Evolutionary conservation across 345 rosid genomes (phyloP).

Genomic region (Cochlearia excelsa): DNA sequence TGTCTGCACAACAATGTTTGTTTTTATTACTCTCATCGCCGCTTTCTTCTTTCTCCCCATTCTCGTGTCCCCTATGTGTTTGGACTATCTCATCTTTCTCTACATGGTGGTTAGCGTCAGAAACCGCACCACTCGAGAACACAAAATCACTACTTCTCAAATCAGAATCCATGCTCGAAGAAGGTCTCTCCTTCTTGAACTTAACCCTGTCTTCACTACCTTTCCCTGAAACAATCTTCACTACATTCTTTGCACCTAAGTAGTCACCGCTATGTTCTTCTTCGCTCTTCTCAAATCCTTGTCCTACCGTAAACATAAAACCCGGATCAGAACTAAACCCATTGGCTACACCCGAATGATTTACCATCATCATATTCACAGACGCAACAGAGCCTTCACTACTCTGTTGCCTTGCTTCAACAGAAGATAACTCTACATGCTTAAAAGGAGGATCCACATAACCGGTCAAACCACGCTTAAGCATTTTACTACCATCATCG

Average conservation of each 20-base stretch:
- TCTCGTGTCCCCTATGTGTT: constrained; percentile 43
- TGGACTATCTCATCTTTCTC: constrained; percentile 46
- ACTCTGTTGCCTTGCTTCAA: constrained; percentile 41
- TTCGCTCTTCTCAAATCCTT: constrained; percentile 61
- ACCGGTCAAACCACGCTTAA: constrained; percentile 66
- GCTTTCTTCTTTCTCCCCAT: constrained; percentile 36
- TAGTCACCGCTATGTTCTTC: constrained; percentile 69
- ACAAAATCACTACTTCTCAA: constrained; percentile 79
- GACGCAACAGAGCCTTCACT: constrained; percentile 55
- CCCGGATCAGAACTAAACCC: constrained; percentile 49
- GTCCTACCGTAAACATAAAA: constrained; percentile 49
- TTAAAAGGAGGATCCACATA: constrained; percentile 44
- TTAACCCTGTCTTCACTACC: constrained; percentile 70
- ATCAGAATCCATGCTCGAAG: constrained; percentile 83
- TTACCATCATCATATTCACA: constrained; percentile 32
- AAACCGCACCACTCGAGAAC: constrained; percentile 53
- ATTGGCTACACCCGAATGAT: constrained; percentile 27
- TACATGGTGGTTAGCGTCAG: constrained; percentile 45
- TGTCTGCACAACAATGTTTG: constrained; percentile 35
- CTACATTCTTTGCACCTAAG: constrained; percentile 38
- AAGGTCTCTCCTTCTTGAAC: constrained; percentile 68
- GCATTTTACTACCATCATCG: constrained; percentile 48
- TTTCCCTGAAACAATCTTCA: constrained; percentile 47
- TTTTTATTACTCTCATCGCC: constrained; percentile 40
- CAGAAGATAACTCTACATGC: constrained; percentile 34